Base-by-base conservation (phyloP, 768 basidiomycete species). In the Trametes meyenii region DNA sequence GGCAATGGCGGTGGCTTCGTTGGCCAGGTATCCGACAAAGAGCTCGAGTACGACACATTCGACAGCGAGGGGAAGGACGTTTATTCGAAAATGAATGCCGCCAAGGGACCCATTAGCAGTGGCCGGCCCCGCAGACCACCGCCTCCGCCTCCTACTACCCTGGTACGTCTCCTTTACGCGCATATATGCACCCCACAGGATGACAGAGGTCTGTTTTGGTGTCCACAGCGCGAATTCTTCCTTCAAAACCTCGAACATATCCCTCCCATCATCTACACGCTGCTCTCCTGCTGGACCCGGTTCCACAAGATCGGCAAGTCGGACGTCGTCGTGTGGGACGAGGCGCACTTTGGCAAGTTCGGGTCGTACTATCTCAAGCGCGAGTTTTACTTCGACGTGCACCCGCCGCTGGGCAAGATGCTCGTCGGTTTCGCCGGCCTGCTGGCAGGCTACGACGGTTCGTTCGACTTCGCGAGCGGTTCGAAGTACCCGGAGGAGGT, bases 321-420 rank as follows among this genome's bases (percentile, higher is more conserved):
- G 36, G 83, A 89, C 70, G 72, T 83, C 65, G 96, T 99, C 75
- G 87, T 98, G 61, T 98, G 96, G 97, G 97, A 99, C 74, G 97
- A 99, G 80, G 96, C 97, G 40, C 97, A 99, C 76, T 99, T 98
- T 75, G 97, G 97, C 67, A 98, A 99, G 77, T 98, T 99, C 76
- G 97, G 94, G 52, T 93, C 93, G 52, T 90, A 98, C 76, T 98
- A 99, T 76, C 87, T 99, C 76, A 97, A 98, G 76, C 91, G 95
- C 70, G 94, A 97, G 74, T 98, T 98, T 77, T 98, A 98, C 81
- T 98, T 98, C 73, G 97, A 99, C 71, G 97, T 98, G 26, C 97
- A 99, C 70, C 97, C 97, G 5, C 97, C 97, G 0, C 82, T 99
- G 43, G 97, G 97, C 3, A 99, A 99, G 81, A 98, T 99, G 95